These are phyloP conservation scores for Ogataea ramenticola DNA, from an alignment of 805 yeast genomes.

Conservation along the genomic window DNA sequence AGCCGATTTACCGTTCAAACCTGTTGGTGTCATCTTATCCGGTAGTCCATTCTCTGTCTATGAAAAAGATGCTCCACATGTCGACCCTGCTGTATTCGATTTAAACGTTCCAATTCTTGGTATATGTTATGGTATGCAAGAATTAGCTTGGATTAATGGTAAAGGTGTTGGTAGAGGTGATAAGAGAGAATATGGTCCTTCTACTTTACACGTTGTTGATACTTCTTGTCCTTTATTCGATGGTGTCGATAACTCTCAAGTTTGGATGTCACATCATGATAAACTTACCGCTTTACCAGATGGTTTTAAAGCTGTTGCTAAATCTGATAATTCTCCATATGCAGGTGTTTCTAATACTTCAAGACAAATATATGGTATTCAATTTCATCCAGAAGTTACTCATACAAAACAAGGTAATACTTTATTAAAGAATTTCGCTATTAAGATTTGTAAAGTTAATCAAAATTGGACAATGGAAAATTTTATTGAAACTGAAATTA, in stretches of 20 bases:
- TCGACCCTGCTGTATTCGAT: slow-evolving; percentile 87
- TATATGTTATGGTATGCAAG: slow-evolving; percentile 99
- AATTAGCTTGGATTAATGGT: slow-evolving; percentile 95
- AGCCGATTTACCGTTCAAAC: slow-evolving; percentile 84
- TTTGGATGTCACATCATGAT: slow-evolving; percentile 99
- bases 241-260: slow-evolving; percentile 89
- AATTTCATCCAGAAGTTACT: slow-evolving; percentile 98
- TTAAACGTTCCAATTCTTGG: slow-evolving; percentile 92
- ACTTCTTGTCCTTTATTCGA: slow-evolving; percentile 62
- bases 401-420: slow-evolving; percentile 89
- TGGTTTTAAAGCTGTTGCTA: slow-evolving; percentile 84
- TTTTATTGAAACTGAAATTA: slow-evolving; percentile 93
- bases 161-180: slow-evolving; percentile 92
- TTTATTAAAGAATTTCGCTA: slow-evolving; percentile 87
- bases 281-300: slow-evolving; percentile 85
- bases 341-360: slow-evolving; percentile 82
- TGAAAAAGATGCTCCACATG: slow-evolving; percentile 94
- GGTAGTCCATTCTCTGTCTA: slow-evolving; percentile 99
- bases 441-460: slow-evolving; percentile 75
- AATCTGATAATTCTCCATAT: slow-evolving; percentile 89
- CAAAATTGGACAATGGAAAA: slow-evolving; percentile 98
- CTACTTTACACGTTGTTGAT: slow-evolving; percentile 80
- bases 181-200: slow-evolving; percentile 97
- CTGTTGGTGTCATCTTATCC: slow-evolving; percentile 91
- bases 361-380: slow-evolving; percentile 83